Conservation (phyloP, 2,329 filamentous ascomycete genomes). For the Botrytis sinoallii region DNA sequence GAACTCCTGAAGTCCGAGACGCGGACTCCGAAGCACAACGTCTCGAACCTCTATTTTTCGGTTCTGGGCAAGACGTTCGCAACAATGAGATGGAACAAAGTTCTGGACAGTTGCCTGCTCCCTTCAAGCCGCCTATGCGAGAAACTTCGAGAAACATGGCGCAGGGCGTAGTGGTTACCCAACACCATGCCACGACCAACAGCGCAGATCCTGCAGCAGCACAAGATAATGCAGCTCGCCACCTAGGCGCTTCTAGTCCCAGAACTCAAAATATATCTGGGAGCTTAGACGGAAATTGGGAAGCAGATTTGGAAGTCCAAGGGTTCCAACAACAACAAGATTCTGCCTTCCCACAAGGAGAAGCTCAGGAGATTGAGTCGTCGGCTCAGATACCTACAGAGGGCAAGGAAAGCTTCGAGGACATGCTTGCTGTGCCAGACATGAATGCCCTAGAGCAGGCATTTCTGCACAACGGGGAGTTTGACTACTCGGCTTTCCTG, state of each 20-base stretch:
- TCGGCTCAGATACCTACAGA: not conserved
- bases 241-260: too few relatives aligned
- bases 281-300: not conserved
- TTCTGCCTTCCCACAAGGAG: not conserved
- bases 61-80: accelerated
- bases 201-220: accelerated
- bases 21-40: not conserved
- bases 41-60: not conserved
- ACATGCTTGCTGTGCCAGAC: not conserved
- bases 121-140: not conserved
- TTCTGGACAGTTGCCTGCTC: not conserved
- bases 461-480: not conserved
- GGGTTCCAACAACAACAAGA: accelerated
- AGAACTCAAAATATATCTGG: not conserved
- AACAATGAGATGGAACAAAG: accelerated
- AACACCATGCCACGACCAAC: not conserved
- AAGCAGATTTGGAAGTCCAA: not conserved
- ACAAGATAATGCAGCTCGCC: not conserved
- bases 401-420: accelerated
- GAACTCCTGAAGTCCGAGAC: too few relatives aligned
- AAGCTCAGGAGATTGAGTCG: not conserved
- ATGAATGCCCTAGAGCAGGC: not conserved
- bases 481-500: not conserved
- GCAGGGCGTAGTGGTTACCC: too few relatives aligned
- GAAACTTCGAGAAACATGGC: not conserved